Base-by-base conservation (phyloP, 2,329 filamentous ascomycete genomes). In the Fusarium brevicatenulatum region DNA sequence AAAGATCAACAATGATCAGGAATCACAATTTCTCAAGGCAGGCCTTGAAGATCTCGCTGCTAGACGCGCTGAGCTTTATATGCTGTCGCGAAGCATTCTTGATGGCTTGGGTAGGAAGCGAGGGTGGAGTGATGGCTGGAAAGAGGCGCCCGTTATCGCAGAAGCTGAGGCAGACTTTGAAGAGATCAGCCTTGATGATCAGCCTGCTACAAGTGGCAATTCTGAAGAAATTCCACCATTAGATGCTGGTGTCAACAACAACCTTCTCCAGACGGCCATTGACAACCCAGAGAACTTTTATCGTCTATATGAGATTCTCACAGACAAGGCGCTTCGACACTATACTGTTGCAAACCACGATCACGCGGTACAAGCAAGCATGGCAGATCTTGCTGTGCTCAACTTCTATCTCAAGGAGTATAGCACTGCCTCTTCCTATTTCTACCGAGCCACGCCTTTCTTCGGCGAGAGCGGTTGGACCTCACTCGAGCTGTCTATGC, bases 41-140 rank as follows among this genome's bases (percentile, higher is more conserved):
- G 95, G 95, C 0, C 84, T 95, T 2, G 93, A 97, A 78, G 93
- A 97, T 61, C 85, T 98, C 30, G 93, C 95, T 40, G 93, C 93
- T 49, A 90, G 91, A 68, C 89, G 95, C 76, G 95, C 94, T 10
- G 94, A 97, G 77, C 86, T 98, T 5, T 92, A 94, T 68, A 85
- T 93, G 63, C 84, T 97, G 44, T 95, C 94, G 13, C 88, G 95
- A 62, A 94, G 93, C 70, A 89, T 96, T 9, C 85, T 98, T 1
- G 92, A 95, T 76, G 88, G 91, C 54, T 83, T 94, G 52, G 95
- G 93, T 5, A 90, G 89, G 77, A 89, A 89, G 66, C 86, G 90
- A 28, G 91, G 90, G 7, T 98, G 95, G 95, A 89, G 86, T 57
- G 90, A 93, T 71, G 93, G 92, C 1, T 97, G 93, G 94, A 85